Evolutionary conservation across 768 basidiomycete genomes (phyloP).

Genomic region (Multifurca ochricompacta): DNA sequence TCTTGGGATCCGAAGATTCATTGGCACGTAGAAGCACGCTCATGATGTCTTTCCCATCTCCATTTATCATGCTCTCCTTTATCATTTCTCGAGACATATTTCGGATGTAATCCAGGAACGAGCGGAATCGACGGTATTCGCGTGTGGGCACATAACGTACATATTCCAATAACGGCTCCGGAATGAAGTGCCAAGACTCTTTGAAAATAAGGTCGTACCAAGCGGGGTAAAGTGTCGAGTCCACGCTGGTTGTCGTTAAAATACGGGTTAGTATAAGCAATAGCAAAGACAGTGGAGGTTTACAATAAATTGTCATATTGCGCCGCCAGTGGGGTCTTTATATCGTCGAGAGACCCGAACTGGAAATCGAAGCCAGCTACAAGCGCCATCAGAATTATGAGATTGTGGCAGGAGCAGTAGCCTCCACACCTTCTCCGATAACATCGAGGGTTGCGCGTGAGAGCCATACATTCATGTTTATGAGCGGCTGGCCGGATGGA

Average conservation of each 20-base stretch:
- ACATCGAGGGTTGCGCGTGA: conserved; percentile 24
- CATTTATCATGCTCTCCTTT: conserved; percentile 20
- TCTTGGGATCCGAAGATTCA: too few species aligned
- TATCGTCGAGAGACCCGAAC: conserved; percentile 22
- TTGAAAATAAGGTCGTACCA: too few species aligned
- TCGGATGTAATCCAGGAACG: conserved; percentile 23
- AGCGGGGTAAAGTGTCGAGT: conserved; percentile 5
- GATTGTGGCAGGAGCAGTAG: not conserved
- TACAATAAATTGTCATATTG: conserved; percentile 24
- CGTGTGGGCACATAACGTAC: conserved; percentile 25
- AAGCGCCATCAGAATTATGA: not conserved
- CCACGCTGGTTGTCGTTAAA: not conserved
- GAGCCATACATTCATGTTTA: conserved; percentile 22
- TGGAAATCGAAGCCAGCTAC: conserved; percentile 24
- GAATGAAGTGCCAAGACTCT: conserved; percentile 26
- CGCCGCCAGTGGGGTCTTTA: conserved; percentile 18
- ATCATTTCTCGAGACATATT: conserved; percentile 24
- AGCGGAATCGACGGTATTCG: conserved; percentile 26
- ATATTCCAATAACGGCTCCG: conserved; percentile 22
- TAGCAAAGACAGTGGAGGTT: not conserved
- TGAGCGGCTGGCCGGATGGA: not conserved
- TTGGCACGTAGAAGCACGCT: conserved; percentile 23
- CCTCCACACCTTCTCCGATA: conserved; percentile 24
- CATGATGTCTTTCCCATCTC: conserved; percentile 20
- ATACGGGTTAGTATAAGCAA: not conserved